Percentiles rank a stretch among this genome's conserved stretches.
Evolutionary conservation across 768 basidiomycete species (phyloP).

Genomic region (Tubosaeta brunneosetosa): DNA sequence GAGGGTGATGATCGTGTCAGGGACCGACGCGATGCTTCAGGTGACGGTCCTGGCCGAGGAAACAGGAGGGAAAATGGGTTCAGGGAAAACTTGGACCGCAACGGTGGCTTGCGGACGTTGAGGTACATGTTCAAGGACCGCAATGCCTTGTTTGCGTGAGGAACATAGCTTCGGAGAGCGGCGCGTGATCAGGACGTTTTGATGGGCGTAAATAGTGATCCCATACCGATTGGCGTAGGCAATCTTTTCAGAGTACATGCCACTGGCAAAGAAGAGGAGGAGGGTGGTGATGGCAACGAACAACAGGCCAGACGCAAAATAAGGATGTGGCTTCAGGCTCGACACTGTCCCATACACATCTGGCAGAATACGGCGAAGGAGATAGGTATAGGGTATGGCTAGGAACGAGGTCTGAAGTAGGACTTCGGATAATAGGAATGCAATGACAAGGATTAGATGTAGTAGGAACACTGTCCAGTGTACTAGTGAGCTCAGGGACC

Average conservation of each 20-base stretch:
- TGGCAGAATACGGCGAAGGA: constrained; percentile 49
- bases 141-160: constrained; percentile 88
- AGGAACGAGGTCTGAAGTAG: constrained; percentile 66
- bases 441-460: constrained; percentile 62
- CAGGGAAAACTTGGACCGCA: constrained; percentile 53
- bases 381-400: constrained; percentile 53
- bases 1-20: constrained; percentile 30
- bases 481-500: constrained; percentile 11
- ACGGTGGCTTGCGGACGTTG: constrained; percentile 81
- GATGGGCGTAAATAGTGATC: constrained; percentile 7
- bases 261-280: constrained; percentile 91
- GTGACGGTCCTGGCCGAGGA: constrained; percentile 25
- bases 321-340: constrained; percentile 57
- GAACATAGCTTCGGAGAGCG: constrained; percentile 70
- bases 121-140: constrained; percentile 95
- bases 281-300: constrained; percentile 90
- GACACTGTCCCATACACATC: constrained; percentile 39
- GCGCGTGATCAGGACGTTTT: constrained; percentile 12
- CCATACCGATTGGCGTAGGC: constrained; percentile 91
- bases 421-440: constrained; percentile 72
- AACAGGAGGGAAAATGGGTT: constrained; percentile 38
- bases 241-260: constrained; percentile 95
- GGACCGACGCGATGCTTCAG: constrained; percentile 19
- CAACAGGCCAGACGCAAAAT: constrained; percentile 72
- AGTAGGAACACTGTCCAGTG: constrained; percentile 63